Base-by-base conservation (phyloP, 2,329 filamentous ascomycete species). In the Monilinia vaccinii-corymbosi region DNA sequence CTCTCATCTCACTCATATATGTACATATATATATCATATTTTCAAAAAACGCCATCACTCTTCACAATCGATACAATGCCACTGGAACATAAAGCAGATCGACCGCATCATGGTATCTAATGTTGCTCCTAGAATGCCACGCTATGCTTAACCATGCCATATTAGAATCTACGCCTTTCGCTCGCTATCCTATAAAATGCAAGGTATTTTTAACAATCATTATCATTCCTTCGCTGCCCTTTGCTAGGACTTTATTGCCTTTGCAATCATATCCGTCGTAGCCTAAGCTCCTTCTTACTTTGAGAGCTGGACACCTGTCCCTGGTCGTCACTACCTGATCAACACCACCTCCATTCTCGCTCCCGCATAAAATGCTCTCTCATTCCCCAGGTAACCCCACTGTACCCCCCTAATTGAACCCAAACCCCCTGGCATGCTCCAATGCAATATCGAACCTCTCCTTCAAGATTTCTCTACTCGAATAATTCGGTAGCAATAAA, bases 371-470 rank as follows among this genome's bases (percentile, higher is more conserved):
- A 28, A 28, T 28, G 25, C 25, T 28, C 25, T 28, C 25, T 28
- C 28, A 32, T 31, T 16, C 10, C 14, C 28, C 28, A 32, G 9
- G 10, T 13, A 47, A 34, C 4, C 25, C 11, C 25, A 34, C 42
- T 45, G 8, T n/a, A n/a, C 36, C 46, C 11, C 10, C 11, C 34
- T 62, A 92, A 64, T 87, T 85, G 77, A 89, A 88, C 25, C 93
- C 94, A 76, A 97, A 97, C 0, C 94, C 93, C 70, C 88, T 86
- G 9, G 88, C 85, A 73, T 97, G 94, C 74, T 93, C 84, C 70
- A 99, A 77, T 56, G 94, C 94, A 79, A 95, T 85, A n/a, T 78
- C 80, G 69, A 99, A 74, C 69, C 92, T 89, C 74, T 86, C 79
- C 71, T 80, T 80, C 70, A 99, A 71, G 40, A 88, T 82, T 61